Evolutionary conservation across 768 basidiomycete species (phyloP).

Genomic region (Glaciozyma martinii): DNA sequence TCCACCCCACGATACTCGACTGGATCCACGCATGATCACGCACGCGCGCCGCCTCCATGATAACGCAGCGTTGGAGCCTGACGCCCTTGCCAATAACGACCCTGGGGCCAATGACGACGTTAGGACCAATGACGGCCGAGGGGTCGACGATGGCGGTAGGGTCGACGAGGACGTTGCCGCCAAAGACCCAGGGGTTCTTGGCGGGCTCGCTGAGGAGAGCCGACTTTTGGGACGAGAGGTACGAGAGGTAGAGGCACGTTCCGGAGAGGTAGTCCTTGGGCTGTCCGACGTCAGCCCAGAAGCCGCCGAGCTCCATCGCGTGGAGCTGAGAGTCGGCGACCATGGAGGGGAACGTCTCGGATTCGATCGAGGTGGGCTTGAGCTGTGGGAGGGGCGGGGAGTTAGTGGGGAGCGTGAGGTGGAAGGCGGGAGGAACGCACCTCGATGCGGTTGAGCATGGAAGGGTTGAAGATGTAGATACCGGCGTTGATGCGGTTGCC

Average conservation of each 20-base stretch:
- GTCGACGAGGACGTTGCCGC: slow-evolving; percentile 46
- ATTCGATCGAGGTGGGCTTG: slow-evolving; percentile 46
- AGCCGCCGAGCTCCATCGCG: slow-evolving; percentile 45
- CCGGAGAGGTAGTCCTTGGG: slow-evolving; percentile 42
- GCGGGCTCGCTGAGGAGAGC: slow-evolving; percentile 39
- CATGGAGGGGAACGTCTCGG: slow-evolving; percentile 46
- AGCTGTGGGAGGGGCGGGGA: slow-evolving; percentile 33
- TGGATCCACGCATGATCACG: slow-evolving; percentile 44
- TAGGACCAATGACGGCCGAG: slow-evolving; percentile 44
- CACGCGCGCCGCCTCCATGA: slow-evolving; percentile 37
- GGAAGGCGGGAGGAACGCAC: slow-evolving; percentile 29
- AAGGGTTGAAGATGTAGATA: slow-evolving; percentile 50
- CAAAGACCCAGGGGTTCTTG: slow-evolving; percentile 43
- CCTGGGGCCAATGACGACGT: slow-evolving; percentile 45
- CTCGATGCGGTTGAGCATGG: slow-evolving; percentile 45
- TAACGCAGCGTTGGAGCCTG: slow-evolving; percentile 45
- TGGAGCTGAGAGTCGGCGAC: slow-evolving; percentile 44
- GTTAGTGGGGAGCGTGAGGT: not conserved
- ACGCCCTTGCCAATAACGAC: slow-evolving; percentile 45
- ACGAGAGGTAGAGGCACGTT: slow-evolving; percentile 46
- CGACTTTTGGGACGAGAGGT: slow-evolving; percentile 29
- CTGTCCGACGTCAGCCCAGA: slow-evolving; percentile 49
- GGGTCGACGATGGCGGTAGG: slow-evolving; percentile 43
- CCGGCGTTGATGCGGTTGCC: slow-evolving; percentile 48
- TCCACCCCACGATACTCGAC: slow-evolving; percentile 44